A percentile compares a stretch with the other conserved stretches of the same genome.
These are phyloP conservation scores for Lichenothelia convexa DNA, from an alignment of 495 filamentous ascomycete genomes.

Conservation along the genomic window DNA sequence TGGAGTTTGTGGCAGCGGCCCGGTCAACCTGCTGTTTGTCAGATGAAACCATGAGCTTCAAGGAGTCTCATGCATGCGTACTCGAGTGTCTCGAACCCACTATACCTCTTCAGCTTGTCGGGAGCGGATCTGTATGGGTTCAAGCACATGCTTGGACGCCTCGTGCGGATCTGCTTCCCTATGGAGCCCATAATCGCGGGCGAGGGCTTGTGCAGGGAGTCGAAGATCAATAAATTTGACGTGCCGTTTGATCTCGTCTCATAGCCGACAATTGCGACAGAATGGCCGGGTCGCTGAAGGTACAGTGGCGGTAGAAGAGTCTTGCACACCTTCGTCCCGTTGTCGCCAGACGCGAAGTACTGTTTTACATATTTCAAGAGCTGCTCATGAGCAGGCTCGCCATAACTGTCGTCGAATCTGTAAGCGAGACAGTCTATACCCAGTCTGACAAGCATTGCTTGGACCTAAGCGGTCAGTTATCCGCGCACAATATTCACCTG, in stretches of 20 bases:
- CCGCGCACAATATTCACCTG: constrained; percentile 4
- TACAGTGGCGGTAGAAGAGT: constrained; percentile 72
- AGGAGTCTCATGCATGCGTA: no score
- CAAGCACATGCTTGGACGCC: no score
- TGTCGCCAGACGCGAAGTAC: constrained; percentile 44
- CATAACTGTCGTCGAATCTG: constrained; percentile 23
- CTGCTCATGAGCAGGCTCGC: constrained; percentile 29
- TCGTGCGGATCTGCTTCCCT: no score
- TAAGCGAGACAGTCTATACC: constrained; percentile 22
- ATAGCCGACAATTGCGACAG: constrained; percentile 78
- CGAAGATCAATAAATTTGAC: constrained; percentile 67
- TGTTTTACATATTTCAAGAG: constrained; percentile 50
- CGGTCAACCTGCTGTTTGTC: no score
- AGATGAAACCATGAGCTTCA: no score
- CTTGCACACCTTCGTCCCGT: constrained; percentile 10
- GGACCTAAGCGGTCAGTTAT: constrained; percentile 1
- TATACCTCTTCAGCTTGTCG: no score
- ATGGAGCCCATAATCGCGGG: no score
- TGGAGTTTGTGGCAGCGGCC: no score
- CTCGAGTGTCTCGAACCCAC: no score
- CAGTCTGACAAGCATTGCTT: not conserved
- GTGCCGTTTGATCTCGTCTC: constrained; percentile 47
- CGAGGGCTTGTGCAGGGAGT: constrained; percentile 67
- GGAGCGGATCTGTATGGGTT: no score
- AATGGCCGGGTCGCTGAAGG: constrained; percentile 82